Evolutionary conservation across 768 basidiomycete genomes (phyloP).

Genomic region (Coprinopsis marcescibilis): DNA sequence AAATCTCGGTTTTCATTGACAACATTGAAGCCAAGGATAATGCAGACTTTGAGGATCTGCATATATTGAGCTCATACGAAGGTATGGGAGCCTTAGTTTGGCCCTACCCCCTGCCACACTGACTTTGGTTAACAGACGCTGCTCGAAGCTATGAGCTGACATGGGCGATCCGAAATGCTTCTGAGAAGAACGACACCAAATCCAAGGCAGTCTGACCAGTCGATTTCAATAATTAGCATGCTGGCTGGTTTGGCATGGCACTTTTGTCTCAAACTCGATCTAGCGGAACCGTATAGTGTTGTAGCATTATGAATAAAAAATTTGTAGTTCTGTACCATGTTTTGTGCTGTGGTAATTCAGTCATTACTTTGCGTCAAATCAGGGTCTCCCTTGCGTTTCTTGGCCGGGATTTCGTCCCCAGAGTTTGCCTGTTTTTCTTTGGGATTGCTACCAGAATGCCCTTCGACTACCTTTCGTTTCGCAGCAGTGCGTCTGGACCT

Average conservation of each 20-base stretch:
- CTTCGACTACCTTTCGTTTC: slow-evolving; percentile 34
- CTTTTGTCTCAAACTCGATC: too few relatives aligned
- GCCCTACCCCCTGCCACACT: background rate
- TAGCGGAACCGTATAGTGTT: too few relatives aligned
- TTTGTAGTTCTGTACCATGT: too few relatives aligned
- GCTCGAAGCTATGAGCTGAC: slow-evolving; percentile 87
- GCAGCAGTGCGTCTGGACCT: slow-evolving; percentile 33
- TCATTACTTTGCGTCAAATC: too few relatives aligned
- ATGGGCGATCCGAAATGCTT: slow-evolving; percentile 85
- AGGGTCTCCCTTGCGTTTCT: background rate
- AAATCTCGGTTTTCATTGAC: slow-evolving; percentile 85
- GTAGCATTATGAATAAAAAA: too few relatives aligned
- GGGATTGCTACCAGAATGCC: slow-evolving; percentile 1
- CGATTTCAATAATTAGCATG: too few relatives aligned
- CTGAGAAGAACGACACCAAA: slow-evolving; percentile 46
- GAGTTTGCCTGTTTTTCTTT: background rate
- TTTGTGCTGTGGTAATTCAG: too few relatives aligned
- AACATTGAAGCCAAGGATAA: slow-evolving; percentile 79
- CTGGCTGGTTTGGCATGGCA: too few relatives aligned
- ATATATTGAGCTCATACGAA: slow-evolving; percentile 81
- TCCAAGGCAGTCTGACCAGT: too few relatives aligned
- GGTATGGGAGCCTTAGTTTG: slow-evolving; percentile 36
- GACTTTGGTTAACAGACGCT: slow-evolving; percentile 48
- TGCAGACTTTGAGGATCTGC: slow-evolving; percentile 72
- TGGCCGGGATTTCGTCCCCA: background rate